Evolutionary conservation across 805 yeast genomes (phyloP).

Genomic region (Jamesozyma gamospora): DNA sequence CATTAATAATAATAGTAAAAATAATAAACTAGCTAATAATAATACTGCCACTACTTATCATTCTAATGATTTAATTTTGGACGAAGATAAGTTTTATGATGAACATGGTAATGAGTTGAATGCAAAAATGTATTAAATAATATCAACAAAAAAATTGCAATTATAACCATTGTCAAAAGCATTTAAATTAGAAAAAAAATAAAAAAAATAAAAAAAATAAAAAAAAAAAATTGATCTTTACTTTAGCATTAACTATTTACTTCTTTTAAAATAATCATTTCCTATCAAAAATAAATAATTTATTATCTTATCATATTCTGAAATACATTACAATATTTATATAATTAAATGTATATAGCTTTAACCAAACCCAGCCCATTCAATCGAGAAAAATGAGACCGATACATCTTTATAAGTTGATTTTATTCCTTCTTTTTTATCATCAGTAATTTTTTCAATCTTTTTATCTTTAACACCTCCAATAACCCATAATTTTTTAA

Average conservation of each 20-base stretch:
- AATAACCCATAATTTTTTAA: conserved; percentile 73
- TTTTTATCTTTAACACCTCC: conserved; percentile 31
- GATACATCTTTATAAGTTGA: conserved; percentile 12
- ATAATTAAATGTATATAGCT: neutral
- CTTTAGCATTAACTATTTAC: too few relatives aligned
- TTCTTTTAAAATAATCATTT: too few relatives aligned
- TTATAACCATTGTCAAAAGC: too few relatives aligned
- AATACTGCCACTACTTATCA: neutral
- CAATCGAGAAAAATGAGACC: conserved; percentile 56
- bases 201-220: too few relatives aligned
- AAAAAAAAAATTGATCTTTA: too few relatives aligned
- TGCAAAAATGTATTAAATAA: conserved; percentile 14
- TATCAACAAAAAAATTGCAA: neutral
- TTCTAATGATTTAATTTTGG: conserved; percentile 14
- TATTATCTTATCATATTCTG: too few relatives aligned
- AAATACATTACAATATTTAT: too few relatives aligned
- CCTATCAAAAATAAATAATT: too few relatives aligned
- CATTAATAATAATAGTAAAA: neutral
- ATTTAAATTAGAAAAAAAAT: too few relatives aligned
- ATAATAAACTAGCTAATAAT: neutral
- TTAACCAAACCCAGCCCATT: conserved; percentile 95
- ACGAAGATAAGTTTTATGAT: conserved; percentile 17
- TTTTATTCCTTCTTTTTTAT: neutral
- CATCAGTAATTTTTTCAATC: conserved; percentile 2
- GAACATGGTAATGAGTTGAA: conserved; percentile 17